Evolutionary conservation across 352 stramenopile species (phyloP).

Genomic region (Chrysophaeum taylorii): DNA sequence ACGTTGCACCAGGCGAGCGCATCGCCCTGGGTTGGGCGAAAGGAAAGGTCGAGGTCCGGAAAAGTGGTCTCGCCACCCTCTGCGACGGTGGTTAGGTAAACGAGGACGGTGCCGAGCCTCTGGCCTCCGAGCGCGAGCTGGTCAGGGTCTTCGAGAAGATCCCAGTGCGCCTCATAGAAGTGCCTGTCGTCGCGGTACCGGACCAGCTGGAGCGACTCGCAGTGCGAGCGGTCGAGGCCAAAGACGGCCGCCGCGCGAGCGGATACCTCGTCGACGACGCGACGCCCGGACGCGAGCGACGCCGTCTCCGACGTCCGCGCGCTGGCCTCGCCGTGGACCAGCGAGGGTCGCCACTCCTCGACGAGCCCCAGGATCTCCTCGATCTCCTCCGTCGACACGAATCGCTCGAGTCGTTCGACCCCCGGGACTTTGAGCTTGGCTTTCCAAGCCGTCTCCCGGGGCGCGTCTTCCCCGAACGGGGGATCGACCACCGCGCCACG

Average conservation of each 20-base stretch:
- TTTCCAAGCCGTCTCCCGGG: no score
- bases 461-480: no score
- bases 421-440: no score
- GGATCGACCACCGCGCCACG: no score
- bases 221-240: background rate
- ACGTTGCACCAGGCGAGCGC: constrained; percentile 10
- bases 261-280: background rate
- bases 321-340: background rate
- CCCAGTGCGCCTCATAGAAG: constrained; percentile 15
- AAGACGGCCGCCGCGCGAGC: background rate
- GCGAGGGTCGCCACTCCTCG: no score
- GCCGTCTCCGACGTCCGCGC: constrained; percentile 1
- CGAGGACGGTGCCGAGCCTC: constrained; percentile 20
- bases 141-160: constrained; percentile 1
- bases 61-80: constrained; percentile 21
- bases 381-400: no score
- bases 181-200: constrained; percentile 4
- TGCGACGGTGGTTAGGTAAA: constrained; percentile 20
- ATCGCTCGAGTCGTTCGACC: no score
- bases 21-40: background rate
- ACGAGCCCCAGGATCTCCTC: no score
- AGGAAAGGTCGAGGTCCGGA: constrained; percentile 6
- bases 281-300: background rate
- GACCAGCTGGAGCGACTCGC: constrained; percentile 7
- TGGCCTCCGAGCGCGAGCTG: constrained; percentile 11